Base-by-base conservation (phyloP, 2,329 filamentous ascomycete species). In the Trichoderma gracile region DNA sequence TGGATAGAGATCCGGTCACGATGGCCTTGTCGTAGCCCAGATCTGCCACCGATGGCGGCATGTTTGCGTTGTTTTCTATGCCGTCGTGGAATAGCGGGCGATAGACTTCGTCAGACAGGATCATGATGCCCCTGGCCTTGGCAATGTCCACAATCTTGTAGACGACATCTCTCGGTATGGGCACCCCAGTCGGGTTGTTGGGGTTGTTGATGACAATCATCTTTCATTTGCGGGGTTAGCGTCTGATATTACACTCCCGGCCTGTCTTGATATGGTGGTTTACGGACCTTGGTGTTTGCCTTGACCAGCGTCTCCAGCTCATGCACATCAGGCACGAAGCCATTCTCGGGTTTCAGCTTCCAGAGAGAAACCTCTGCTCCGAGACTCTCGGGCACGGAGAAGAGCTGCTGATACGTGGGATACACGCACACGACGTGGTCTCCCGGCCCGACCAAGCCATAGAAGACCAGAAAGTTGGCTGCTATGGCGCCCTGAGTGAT, bases 371-470 rank as follows among this genome's bases (percentile, higher is more conserved):
- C 89, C 65, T 91, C 85, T 1, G 91, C 91, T 0, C 92, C 92
- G 5, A 96, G 78, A 43, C 87, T 89, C 68, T 82, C 81, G 0
- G 92, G 91, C 0, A 96, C 85, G 10, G 86, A 81, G 72, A 94
- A 95, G 1, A 96, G 82, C 71, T 95, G 91, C 74, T 95, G 91
- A 71, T 95, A 96, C 0, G 91, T 94, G 14, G 93, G 92, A 73
- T 93, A 91, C 65, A 95, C 90, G 71, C 91, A 95, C 65, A 96
- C 84, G 53, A 94, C 89, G 80, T 96, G 92, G 72, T 96, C 91
- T 0, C 88, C 90, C 0, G 87, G 85, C 0, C 86, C 85, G 2
- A 95, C 73, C 7, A 95, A 80, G 1, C 88, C 81, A 74, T 93
- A 93, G 8, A 95, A 83, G 2, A 88, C 78, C n/a, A 95, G 78